phyloP scores from a whole-genome alignment of 805 yeast genomes.

The Metschnikowia matae region DNA sequence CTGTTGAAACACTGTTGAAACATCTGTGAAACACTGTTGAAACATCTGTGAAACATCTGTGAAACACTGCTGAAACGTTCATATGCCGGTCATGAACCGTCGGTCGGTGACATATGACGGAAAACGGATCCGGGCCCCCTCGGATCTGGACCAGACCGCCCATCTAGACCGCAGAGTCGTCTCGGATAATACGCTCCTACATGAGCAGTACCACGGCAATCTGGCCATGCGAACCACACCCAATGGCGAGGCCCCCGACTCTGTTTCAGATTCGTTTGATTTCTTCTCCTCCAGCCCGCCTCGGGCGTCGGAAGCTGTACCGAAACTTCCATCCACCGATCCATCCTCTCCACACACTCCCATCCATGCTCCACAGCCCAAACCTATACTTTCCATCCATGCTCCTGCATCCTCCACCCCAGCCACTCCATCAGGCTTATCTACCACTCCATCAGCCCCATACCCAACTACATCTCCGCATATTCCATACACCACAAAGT shows the following conservation, averaged over 20 bases:
- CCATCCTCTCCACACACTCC: too few relatives aligned
- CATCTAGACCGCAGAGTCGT: not conserved
- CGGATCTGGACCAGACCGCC: slow-evolving; percentile 6
- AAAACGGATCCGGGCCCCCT: slow-evolving; percentile 17
- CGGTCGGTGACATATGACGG: slow-evolving; percentile 23
- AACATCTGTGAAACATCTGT: not conserved
- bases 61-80: not conserved
- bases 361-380: too few relatives aligned
- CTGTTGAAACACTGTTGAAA: not conserved
- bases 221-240: not conserved
- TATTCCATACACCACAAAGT: too few relatives aligned
- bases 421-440: too few relatives aligned
- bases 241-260: slow-evolving; percentile 1
- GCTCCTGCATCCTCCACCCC: too few relatives aligned
- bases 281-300: slow-evolving; percentile 6
- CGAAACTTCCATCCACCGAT: not conserved
- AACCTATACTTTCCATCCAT: too few relatives aligned
- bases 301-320: not conserved
- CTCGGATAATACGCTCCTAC: not conserved
- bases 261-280: slow-evolving; percentile 8
- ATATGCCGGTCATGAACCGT: slow-evolving; percentile 2
- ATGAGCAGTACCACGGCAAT: slow-evolving; percentile 8
- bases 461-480: too few relatives aligned
- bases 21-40: too few relatives aligned
- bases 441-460: too few relatives aligned